Percentiles rank a stretch among this genome's conserved stretches.
phyloP scores from a whole-genome alignment of 2,329 filamentous ascomycete species.

The Amauroascus verrucosus region DNA sequence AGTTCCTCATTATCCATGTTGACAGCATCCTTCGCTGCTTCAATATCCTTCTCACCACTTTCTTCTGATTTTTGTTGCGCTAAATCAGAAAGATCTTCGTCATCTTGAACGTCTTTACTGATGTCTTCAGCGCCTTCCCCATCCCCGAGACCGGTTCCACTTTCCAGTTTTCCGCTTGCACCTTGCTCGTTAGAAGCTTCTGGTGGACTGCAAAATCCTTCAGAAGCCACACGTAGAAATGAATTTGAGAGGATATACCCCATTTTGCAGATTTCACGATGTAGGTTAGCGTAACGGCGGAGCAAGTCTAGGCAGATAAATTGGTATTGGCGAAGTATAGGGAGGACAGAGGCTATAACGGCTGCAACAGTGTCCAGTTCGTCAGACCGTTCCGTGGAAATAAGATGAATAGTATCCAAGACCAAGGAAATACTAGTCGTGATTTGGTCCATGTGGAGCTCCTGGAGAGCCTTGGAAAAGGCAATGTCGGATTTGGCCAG shows the following conservation, averaged over 20 bases:
- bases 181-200: constrained; percentile 65
- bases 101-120: constrained; percentile 87
- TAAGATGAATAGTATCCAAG: constrained; percentile 37
- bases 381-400: constrained; percentile 36
- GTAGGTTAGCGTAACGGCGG: constrained; percentile 50
- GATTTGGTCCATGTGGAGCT: constrained; percentile 52
- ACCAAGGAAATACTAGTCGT: constrained; percentile 36
- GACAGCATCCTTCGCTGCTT: constrained; percentile 39
- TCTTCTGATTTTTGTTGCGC: constrained; percentile 68
- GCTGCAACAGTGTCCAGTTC: constrained; percentile 43
- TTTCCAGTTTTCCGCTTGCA: constrained; percentile 70
- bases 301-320: constrained; percentile 51
- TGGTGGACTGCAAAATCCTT: constrained; percentile 84
- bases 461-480: constrained; percentile 45
- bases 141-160: constrained; percentile 85
- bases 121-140: constrained; percentile 95
- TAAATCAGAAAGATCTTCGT: constrained; percentile 85
- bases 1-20: constrained; percentile 71
- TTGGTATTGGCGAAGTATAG: constrained; percentile 66
- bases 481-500: constrained; percentile 47
- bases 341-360: constrained; percentile 52
- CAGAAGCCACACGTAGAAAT: constrained; percentile 66
- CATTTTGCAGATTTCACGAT: constrained; percentile 62
- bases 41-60: constrained; percentile 30
- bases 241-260: constrained; percentile 64